A percentile compares a stretch with the other conserved stretches of the same genome.
These are phyloP conservation scores for Neobulgaria alba DNA, from an alignment of 2,329 filamentous ascomycete species.

Conservation along the genomic window DNA sequence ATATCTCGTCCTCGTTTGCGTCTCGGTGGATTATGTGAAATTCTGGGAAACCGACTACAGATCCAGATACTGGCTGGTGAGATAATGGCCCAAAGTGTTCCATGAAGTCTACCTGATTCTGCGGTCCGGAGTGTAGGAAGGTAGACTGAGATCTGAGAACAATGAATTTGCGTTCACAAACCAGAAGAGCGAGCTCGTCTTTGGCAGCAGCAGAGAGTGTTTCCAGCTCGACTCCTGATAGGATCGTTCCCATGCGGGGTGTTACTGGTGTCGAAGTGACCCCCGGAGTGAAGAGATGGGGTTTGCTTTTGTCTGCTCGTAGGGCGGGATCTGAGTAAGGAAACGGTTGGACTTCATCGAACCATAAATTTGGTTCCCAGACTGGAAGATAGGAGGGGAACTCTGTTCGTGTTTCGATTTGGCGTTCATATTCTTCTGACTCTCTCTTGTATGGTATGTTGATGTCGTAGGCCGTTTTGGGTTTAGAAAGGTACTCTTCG, in stretches of 20 bases:
- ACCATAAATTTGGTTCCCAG: slow-evolving; percentile 37
- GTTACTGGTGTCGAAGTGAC: slow-evolving; percentile 51
- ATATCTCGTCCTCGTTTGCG: slow-evolving; percentile 47
- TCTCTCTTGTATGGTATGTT: slow-evolving; percentile 33
- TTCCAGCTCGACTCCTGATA: slow-evolving; percentile 33
- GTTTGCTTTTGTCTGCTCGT: slow-evolving; percentile 55
- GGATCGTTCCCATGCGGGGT: slow-evolving; percentile 34
- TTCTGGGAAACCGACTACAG: slow-evolving; percentile 47
- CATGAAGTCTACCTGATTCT: slow-evolving; percentile 53
- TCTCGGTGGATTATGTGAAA: slow-evolving; percentile 62
- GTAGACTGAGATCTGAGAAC: slow-evolving; percentile 44
- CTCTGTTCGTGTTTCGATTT: slow-evolving; percentile 29
- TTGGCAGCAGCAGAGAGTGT: slow-evolving; percentile 31
- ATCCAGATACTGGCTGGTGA: slow-evolving; percentile 60
- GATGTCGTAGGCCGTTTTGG: slow-evolving; percentile 32
- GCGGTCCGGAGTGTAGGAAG: slow-evolving; percentile 45
- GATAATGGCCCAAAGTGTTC: slow-evolving; percentile 57
- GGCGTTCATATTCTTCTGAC: slow-evolving; percentile 30
- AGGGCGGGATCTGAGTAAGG: slow-evolving; percentile 38
- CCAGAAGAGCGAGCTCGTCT: slow-evolving; percentile 35
- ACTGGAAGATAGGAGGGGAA: slow-evolving; percentile 38
- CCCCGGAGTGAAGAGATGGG: slow-evolving; percentile 48
- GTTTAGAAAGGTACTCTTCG: slow-evolving; percentile 5
- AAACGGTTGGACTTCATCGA: slow-evolving; percentile 36
- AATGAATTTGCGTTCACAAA: slow-evolving; percentile 34